Evolutionary conservation across 768 basidiomycete genomes (phyloP), one percentile per base, ranked within the genome.

Genomic region (Collybiopsis luxurians): DNA sequence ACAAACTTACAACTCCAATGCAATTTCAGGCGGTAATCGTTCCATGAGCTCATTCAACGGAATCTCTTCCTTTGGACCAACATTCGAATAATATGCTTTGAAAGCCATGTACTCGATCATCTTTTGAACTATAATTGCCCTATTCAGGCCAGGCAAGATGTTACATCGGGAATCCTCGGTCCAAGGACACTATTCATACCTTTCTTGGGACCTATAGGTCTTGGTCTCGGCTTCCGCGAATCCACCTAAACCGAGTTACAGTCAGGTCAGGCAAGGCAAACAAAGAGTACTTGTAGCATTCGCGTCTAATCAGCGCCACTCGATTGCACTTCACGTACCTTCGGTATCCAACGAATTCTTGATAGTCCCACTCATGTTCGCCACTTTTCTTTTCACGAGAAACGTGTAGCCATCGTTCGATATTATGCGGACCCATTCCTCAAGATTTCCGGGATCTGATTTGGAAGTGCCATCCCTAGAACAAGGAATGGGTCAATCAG

Each of bases 71-170:
- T 86, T 91, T 6, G 83, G 73, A 0, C 80, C 82, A 1, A 74
- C 76, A n/a, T 80, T 79, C 59, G 87, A 84, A 66, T 92, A 93
- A 59, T 92, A 79, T 1, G 84, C 75, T 72, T 90, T 95, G 78
- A 89, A 95, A 30, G 82, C 75, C 74, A 96, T 90, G 67, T 93
- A 97, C 70, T 98, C 95, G 40, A 92, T 79, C 52, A 96, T 77
- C 66, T 92, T 95, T 71, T 95, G 91, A 1, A 92, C 83, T 34
- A 96, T 86, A 24, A 88, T 80, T 9, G 78, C 85, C 28, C 85
- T 85, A 60, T 0, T 28, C 30, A 19, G 23, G 24, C 27, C 3
- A 10, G 17, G 11, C n/a, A n/a, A n/a, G n/a, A n/a, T n/a, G 49
- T 46, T 27, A 58, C n/a, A 47, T 46, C 55, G 24, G n/a, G n/a